Base-by-base conservation (phyloP, 768 basidiomycete genomes). In the Boletellus sp. region DNA sequence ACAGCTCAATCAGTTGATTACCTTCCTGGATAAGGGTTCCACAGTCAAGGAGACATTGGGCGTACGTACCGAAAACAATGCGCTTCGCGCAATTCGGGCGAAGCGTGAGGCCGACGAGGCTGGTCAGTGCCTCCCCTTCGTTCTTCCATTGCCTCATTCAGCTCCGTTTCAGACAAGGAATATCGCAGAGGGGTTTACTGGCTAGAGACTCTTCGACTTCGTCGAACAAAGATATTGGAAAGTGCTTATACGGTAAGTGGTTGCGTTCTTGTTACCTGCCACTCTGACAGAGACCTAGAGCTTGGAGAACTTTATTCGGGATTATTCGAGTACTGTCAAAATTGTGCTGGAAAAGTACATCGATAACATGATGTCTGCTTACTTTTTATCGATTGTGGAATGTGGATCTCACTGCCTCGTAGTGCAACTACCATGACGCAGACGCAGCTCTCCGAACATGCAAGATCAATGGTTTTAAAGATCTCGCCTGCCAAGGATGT, bases 31-130 rank as follows among this genome's bases (percentile, higher is more conserved):
- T 66, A 88, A 90, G 65, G 81, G 84, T 49, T 79, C 78, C 33
- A 74, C 76, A 56, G 76, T 77, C 17, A 85, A 84, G 56, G 86
- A 87, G 52, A 69, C 73, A 11, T 62, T 79, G 42, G 79, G 80
- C 26, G 76, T 78, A 12, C 76, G 83, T 31, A 64, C 73, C 38
- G 80, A 85, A 60, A 86, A 76, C 51, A 75, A 74, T 46, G 85
- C 91, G 1, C 71, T 94, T 52, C 80, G 85, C 45, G 78, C 83
- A 22, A 88, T 91, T 16, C 83, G 87, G 35, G 83, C 87, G 20
- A 94, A 93, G 70, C 76, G 94, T 42, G 93, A 96, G 57, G 85
- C 87, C 5, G 93, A 95, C 32, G 93, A 95, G 66, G 92, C 93
- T 51, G 89, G 91, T 87, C 50, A 54, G 76, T 64, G 16, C 19